Base-by-base conservation (phyloP, 768 basidiomycete genomes). In the Pleurotus eryngii region DNA sequence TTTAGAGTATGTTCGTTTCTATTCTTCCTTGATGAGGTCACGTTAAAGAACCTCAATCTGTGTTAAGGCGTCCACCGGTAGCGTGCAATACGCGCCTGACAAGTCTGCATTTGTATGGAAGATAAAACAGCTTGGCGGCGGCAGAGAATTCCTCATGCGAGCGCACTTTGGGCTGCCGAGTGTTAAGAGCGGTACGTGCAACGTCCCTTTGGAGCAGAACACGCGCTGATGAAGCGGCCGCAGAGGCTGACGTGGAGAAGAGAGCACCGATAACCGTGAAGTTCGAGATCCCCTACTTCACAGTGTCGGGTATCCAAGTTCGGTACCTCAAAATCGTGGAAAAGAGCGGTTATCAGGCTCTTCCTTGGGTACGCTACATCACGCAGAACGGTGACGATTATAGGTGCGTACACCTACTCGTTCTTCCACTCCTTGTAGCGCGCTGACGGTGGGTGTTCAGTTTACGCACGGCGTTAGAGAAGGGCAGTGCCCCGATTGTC, bases 31-130 rank as follows among this genome's bases (percentile, higher is more conserved):
- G 20, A 17, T 24, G 11, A 22, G 40, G 6, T n/a, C 24, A 26
- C 24, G 24, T 26, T 26, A 5, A 27, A 26, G 40, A 15, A 54
- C 22, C 24, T 46, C 30, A 3, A 9, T 39, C 15, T 54, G 4
- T 40, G 42, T 20, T 60, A 97, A 35, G 95, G 92, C 96, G 18
- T 89, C 95, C 14, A 95, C 94, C 11, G 97, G 97, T 3, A 90
- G 86, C 20, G 97, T 98, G 2, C 94, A 97, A 61, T 98, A 99
- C 67, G 95, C 90, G 1, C 97, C 96, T 0, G 97, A 99, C 70
- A 98, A 98, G 72, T 93, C 93, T 15, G 94, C 95, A 2, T 98
- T 98, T 66, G 92, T 98, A 1, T 98, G 97, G 97, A 98, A 98
- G 74, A 98, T 99, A 73, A 98, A 98, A 71, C 93, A 96, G 69